phyloP scores from a whole-genome alignment of 805 yeast species.

The Schizosaccharomyces lindneri region DNA sequence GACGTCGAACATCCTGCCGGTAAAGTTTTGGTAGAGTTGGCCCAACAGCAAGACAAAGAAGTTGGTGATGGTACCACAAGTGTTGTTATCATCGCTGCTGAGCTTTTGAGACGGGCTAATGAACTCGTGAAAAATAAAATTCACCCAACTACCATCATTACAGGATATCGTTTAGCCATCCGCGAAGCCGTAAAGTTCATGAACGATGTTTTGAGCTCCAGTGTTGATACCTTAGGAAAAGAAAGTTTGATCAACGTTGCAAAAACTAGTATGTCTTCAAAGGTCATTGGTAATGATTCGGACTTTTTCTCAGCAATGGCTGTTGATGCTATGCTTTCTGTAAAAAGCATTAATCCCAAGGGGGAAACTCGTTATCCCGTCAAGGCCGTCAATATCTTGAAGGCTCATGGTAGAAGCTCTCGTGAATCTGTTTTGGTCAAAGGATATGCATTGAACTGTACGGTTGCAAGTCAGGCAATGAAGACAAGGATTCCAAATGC shows the following conservation, averaged over 20 bases:
- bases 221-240: constrained; percentile 56
- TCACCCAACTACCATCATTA: constrained; percentile 93
- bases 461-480: constrained; percentile 96
- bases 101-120: constrained; percentile 72
- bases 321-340: constrained; percentile 87
- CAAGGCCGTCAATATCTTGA: constrained; percentile 83
- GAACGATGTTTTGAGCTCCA: constrained; percentile 56
- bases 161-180: constrained; percentile 83
- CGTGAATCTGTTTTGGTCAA: constrained; percentile 63
- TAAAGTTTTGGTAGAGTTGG: constrained; percentile 82
- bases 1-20: constrained; percentile 99
- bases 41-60: constrained; percentile 96
- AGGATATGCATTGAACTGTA: constrained; percentile 92
- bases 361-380: constrained; percentile 87
- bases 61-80: constrained; percentile 97
- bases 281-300: constrained; percentile 80
- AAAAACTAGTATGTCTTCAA: constrained; percentile 88
- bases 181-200: constrained; percentile 76
- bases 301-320: constrained; percentile 76
- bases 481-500: constrained; percentile 41
- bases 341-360: constrained; percentile 64
- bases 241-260: constrained; percentile 78
- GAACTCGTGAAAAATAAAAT: constrained; percentile 79
- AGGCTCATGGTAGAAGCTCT: constrained; percentile 90
- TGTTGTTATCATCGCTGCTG: constrained; percentile 88